Base-by-base conservation (phyloP, 768 basidiomycete genomes). In the Serendipita sp. region DNA sequence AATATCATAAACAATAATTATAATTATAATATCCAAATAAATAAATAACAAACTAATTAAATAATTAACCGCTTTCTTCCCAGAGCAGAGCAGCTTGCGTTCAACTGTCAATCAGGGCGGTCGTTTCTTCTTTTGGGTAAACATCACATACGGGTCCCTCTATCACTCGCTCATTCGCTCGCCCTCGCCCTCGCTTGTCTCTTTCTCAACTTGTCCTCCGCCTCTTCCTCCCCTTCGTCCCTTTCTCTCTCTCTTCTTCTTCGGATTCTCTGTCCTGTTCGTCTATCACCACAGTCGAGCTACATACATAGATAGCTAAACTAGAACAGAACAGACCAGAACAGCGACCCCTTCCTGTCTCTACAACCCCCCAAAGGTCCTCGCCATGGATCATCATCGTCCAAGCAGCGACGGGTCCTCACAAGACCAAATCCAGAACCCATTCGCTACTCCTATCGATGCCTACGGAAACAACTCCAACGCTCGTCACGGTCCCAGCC, bases 401-500 rank as follows among this genome's bases (percentile, higher is more conserved):
- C 11, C 56, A 30, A 60, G 56, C n/a, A 53, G 18, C n/a, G 10
- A 7, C 18, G 16, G 16, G 34, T 60, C 56, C 28, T 60, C 56
- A 10, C 56, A 60, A n/a, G 56, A 60, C 8, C 56, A 53, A 16
- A 53, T 53, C 48, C 48, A 60, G 56, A 60, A 60, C 35, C 56
- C 56, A 24, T 60, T 60, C 34, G 11, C 56, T n/a, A 60, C 24
- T 10, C n/a, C 48, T 41, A 13, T 41, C 5, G 38, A 41, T 41
- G 13, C 7, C 38, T 41, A 41, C 38, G 38, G 38, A 5, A 41
- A 41, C 38, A 41, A 5, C 38, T 7, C 38, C 13, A 5, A 41
- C 38, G 24, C 24, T 24, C 38, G 38, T 13, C 5, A 41, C 13
- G 38, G 38, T 41, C 4, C 4, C 13, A 13, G 38, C 13, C 38